Conservation (phyloP, 345 rosid species). For the Citrus glauca region DNA sequence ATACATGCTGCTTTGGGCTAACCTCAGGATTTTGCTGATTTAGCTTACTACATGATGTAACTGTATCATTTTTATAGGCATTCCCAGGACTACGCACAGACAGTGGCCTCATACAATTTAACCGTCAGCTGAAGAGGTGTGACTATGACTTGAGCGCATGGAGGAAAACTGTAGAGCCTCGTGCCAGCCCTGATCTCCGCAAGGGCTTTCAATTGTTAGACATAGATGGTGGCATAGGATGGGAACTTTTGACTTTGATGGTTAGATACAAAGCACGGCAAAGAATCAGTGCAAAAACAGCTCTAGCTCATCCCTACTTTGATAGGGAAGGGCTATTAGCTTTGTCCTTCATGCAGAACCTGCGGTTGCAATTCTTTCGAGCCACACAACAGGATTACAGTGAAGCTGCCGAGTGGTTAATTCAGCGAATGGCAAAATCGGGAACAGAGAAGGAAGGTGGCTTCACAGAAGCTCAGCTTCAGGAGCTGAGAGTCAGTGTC, state of each 20-base stretch:
- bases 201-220: constrained; percentile 78
- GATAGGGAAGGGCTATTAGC: constrained; percentile 70
- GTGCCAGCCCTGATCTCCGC: constrained; percentile 71
- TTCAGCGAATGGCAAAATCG: constrained; percentile 81
- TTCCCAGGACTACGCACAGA: constrained; percentile 87
- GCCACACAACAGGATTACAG: constrained; percentile 90
- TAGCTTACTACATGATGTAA: not conserved
- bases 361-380: constrained; percentile 68
- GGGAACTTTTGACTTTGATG: constrained; percentile 96
- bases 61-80: constrained; percentile 37
- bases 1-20: not conserved
- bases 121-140: constrained; percentile 87
- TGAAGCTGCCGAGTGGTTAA: constrained; percentile 75
- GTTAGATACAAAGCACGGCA: constrained; percentile 82
- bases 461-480: constrained; percentile 94
- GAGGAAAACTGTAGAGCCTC: constrained; percentile 79
- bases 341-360: constrained; percentile 80
- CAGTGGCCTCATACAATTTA: constrained; percentile 82
- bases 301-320: constrained; percentile 87
- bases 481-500: constrained; percentile 60
- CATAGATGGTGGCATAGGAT: constrained; percentile 81
- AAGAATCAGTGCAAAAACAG: constrained; percentile 85
- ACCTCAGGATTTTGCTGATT: not conserved
- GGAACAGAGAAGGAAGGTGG: constrained; percentile 93
- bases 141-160: constrained; percentile 81